phyloP scores from a whole-genome alignment of 768 basidiomycete genomes.

The Rhodotorula diobovata region DNA sequence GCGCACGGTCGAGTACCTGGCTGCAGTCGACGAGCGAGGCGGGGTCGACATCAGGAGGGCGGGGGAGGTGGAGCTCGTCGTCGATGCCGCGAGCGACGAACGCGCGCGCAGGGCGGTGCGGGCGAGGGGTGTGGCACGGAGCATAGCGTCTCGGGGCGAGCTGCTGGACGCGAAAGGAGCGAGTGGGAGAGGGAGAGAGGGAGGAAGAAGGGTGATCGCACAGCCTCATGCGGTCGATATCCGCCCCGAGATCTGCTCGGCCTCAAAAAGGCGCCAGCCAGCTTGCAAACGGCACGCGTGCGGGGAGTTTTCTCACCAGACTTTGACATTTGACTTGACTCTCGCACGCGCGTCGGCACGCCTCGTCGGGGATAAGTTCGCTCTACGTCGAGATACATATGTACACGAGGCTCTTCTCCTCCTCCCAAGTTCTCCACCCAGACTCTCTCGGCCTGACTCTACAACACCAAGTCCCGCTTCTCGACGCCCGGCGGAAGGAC shows the following conservation, averaged over 20 bases:
- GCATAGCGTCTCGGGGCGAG: background rate
- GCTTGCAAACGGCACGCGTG: too few species aligned
- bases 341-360: too few species aligned
- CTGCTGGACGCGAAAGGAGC: rapidly evolving
- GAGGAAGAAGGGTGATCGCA: background rate
- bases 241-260: too few species aligned
- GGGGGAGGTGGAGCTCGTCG: too few species aligned
- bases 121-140: background rate
- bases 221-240: too few species aligned
- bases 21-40: background rate
- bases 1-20: background rate
- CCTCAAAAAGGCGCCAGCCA: too few species aligned
- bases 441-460: too few species aligned
- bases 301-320: too few species aligned
- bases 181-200: background rate
- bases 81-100: background rate
- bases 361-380: too few species aligned
- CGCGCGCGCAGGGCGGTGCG: background rate
- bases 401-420: background rate
- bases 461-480: background rate
- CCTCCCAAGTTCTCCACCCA: background rate
- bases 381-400: too few species aligned
- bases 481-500: background rate
- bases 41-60: background rate
- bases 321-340: too few species aligned